Conservation (phyloP, 495 filamentous ascomycete species). For the Lepraria neglecta region DNA sequence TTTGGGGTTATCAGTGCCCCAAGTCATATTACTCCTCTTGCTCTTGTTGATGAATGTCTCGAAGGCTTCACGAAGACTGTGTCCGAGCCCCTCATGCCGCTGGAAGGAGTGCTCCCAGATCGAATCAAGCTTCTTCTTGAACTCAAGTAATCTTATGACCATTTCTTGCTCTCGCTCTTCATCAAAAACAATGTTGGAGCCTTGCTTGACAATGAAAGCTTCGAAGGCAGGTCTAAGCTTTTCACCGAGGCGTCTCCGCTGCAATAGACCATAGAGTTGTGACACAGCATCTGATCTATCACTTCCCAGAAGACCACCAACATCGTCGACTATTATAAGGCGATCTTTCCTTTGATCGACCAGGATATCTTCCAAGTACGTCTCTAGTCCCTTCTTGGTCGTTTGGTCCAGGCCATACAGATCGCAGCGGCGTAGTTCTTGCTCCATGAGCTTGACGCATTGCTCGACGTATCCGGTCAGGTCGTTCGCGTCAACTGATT, state of each 20-base stretch:
- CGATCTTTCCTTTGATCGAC: constrained; percentile 59
- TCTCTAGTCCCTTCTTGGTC: constrained; percentile 69
- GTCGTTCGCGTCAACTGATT: constrained; percentile 46
- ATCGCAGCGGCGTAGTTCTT: constrained; percentile 68
- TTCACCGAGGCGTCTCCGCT: constrained; percentile 55
- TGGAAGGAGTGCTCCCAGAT: constrained; percentile 67
- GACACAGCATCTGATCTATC: constrained; percentile 60
- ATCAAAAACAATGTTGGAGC: constrained; percentile 72
- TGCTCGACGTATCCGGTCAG: constrained; percentile 66
- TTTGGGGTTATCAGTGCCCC: constrained; percentile 79
- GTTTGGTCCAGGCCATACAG: constrained; percentile 71
- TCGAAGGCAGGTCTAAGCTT: constrained; percentile 66
- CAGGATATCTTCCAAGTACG: constrained; percentile 36
- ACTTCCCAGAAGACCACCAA: constrained; percentile 61
- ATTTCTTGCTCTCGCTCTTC: constrained; percentile 73
- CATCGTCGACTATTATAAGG: constrained; percentile 54
- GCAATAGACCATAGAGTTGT: constrained; percentile 70
- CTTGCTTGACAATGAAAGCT: constrained; percentile 69
- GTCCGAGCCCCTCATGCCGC: constrained; percentile 64
- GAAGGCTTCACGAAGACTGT: constrained; percentile 76
- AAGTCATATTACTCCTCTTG: constrained; percentile 56
- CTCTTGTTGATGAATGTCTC: constrained; percentile 83
- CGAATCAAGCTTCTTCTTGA: constrained; percentile 73
- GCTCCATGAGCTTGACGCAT: constrained; percentile 57
- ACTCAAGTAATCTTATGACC: constrained; percentile 72